Conservation (phyloP, 768 basidiomycete species). For the Tremella yokohamensis region DNA sequence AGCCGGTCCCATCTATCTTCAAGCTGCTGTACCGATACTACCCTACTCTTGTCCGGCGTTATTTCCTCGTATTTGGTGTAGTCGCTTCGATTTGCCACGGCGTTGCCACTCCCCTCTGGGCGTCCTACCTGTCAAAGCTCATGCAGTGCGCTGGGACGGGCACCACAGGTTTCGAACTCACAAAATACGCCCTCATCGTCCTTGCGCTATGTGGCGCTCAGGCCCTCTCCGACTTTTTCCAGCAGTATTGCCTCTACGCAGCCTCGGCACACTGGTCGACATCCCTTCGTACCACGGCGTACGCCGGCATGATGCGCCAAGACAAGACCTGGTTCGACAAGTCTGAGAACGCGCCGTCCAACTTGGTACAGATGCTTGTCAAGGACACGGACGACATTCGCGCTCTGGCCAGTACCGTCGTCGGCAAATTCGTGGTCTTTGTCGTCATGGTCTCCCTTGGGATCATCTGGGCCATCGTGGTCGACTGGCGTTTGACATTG, state of each 20-base stretch:
- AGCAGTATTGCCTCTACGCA: constrained; percentile 76
- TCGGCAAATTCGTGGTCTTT: constrained; percentile 71
- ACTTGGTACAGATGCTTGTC: constrained; percentile 70
- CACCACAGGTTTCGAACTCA: constrained; percentile 38
- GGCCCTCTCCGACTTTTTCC: constrained; percentile 68
- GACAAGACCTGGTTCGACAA: constrained; percentile 86
- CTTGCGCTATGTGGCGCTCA: constrained; percentile 72
- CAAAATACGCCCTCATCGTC: constrained; percentile 45
- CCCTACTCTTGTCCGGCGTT: constrained; percentile 72
- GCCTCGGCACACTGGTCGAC: constrained; percentile 72
- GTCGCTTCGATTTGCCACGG: constrained; percentile 69
- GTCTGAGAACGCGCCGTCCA: constrained; percentile 59
- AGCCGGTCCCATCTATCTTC: constrained; percentile 14
- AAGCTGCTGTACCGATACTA: constrained; percentile 54
- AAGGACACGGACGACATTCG: constrained; percentile 89
- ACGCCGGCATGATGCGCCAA: constrained; percentile 64
- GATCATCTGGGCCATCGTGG: constrained; percentile 78
- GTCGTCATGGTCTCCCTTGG: constrained; percentile 76
- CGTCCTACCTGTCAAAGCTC: constrained; percentile 76
- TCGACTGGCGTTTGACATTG: constrained; percentile 89
- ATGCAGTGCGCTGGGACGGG: constrained; percentile 56
- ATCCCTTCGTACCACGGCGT: constrained; percentile 59
- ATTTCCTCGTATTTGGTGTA: constrained; percentile 66
- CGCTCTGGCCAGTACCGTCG: constrained; percentile 66
- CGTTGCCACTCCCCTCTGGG: constrained; percentile 85